Conservation (phyloP, 495 filamentous ascomycete genomes). For the Achaetomiella virescens region DNA sequence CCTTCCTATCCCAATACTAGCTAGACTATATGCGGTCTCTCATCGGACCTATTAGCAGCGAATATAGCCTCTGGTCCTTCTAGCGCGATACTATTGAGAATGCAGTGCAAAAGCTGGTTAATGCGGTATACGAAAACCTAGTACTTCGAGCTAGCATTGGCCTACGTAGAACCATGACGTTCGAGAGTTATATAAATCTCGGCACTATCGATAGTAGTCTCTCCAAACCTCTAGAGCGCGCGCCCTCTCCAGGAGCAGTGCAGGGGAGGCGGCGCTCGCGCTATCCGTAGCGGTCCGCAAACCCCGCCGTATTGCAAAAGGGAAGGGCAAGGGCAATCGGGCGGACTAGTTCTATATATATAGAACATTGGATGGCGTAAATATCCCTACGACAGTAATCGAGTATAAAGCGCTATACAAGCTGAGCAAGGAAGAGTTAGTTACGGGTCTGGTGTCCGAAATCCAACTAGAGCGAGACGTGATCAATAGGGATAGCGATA, state of each 20-base stretch:
- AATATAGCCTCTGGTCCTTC: constrained; percentile 26
- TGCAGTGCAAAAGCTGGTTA: constrained; percentile 26
- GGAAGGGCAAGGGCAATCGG: constrained; percentile 21
- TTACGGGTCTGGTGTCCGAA: constrained; percentile 24
- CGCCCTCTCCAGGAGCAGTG: constrained; percentile 15
- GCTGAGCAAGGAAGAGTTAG: constrained; percentile 26
- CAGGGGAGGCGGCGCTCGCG: constrained; percentile 10
- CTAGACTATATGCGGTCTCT: constrained; percentile 24
- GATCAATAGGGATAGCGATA: constrained; percentile 25
- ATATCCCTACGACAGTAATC: constrained; percentile 29
- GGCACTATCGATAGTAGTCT: constrained; percentile 9
- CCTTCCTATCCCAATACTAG: constrained; percentile 29
- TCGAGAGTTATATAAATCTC: constrained; percentile 34
- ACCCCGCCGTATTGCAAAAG: constrained; percentile 12
- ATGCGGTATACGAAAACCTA: constrained; percentile 20
- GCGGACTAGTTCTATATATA: constrained; percentile 44
- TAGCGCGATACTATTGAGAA: constrained; percentile 26
- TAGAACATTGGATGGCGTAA: constrained; percentile 23
- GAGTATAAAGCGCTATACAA: constrained; percentile 45
- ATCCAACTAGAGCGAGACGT: constrained; percentile 27
- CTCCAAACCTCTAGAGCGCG: constrained; percentile 11
- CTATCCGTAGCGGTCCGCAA: constrained; percentile 5
- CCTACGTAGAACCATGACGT: constrained; percentile 27
- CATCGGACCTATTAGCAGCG: constrained; percentile 26
- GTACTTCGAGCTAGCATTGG: constrained; percentile 22